Percentiles rank a stretch among this genome's conserved stretches.
These are phyloP conservation scores for Fraxinus americana DNA, from an alignment of 257 asterid genomes.

Conservation along the genomic window DNA sequence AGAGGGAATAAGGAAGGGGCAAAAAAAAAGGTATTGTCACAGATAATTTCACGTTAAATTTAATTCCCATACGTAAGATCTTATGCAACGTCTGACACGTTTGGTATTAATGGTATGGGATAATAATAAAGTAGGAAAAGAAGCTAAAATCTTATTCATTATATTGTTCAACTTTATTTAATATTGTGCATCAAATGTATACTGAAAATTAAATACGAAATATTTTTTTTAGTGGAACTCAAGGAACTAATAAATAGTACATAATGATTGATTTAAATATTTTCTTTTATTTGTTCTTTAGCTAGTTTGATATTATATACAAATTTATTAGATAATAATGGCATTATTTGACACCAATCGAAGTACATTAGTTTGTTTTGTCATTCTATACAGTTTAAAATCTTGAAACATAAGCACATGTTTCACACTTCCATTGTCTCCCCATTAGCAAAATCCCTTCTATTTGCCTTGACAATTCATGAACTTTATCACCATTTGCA, in stretches of 20 bases:
- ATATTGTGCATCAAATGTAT: too few relatives aligned
- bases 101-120: not conserved
- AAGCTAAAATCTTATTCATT: too few relatives aligned
- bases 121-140: too few relatives aligned
- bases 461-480: not conserved
- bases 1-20: not conserved
- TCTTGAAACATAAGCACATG: too few relatives aligned
- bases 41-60: too few relatives aligned
- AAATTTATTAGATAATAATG: not conserved
- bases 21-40: too few relatives aligned
- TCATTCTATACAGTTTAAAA: too few relatives aligned
- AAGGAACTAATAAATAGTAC: not conserved
- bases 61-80: too few relatives aligned
- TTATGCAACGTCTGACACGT: not conserved
- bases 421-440: not conserved
- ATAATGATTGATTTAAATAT: not conserved
- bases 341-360: not conserved
- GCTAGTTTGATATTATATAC: not conserved
- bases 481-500: not conserved
- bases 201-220: not conserved
- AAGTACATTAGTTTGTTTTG: not conserved
- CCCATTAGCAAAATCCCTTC: constrained; percentile 7
- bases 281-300: not conserved
- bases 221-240: not conserved
- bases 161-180: too few relatives aligned